Base-by-base conservation (phyloP, 139 green algal genomes). In the Nannochloris sp. region DNA sequence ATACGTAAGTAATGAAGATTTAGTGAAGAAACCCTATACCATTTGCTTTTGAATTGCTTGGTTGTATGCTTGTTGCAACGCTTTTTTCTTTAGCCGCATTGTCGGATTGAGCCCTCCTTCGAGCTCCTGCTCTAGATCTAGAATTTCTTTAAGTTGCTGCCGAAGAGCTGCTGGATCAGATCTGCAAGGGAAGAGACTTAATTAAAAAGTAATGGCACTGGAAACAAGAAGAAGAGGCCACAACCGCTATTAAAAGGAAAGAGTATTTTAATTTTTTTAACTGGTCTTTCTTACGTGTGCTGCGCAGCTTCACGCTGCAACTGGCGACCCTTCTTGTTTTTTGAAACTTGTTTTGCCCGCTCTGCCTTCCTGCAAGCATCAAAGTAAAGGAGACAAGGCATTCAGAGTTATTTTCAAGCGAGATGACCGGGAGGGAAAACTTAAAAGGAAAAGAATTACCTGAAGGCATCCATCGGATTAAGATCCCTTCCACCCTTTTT, bases 241-340 rank as follows among this genome's bases (percentile, higher is more conserved):
- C n/a, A n/a, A n/a, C n/a, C n/a, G n/a, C n/a, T n/a, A n/a, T n/a
- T n/a, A n/a, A n/a, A n/a, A n/a, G n/a, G n/a, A n/a, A n/a, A n/a
- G n/a, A n/a, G n/a, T n/a, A n/a, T n/a, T n/a, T n/a, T n/a, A n/a
- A n/a, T n/a, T n/a, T n/a, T n/a, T n/a, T n/a, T n/a, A n/a, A n/a
- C n/a, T n/a, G n/a, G 7, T 33, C 47, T 35, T 19, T 35, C 38
- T 42, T 64, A 75, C 68, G 24, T 30, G 24, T 75, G 68, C 29
- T 35, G 44, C 3, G 63, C 64, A 0, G 82, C 85, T 27, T 92
- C 87, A 0, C 89, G 65, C 15, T 90, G 84, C 54, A 89, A 86
- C 53, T 90, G 83, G 4, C 89, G 72, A 79, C 95, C 89, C 37
- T 90, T 80, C 65, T 92, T 95, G 64, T 95, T 95, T 14, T 86